phyloP scores from a whole-genome alignment of 345 rosid species.

The Gossypium raimondii region DNA sequence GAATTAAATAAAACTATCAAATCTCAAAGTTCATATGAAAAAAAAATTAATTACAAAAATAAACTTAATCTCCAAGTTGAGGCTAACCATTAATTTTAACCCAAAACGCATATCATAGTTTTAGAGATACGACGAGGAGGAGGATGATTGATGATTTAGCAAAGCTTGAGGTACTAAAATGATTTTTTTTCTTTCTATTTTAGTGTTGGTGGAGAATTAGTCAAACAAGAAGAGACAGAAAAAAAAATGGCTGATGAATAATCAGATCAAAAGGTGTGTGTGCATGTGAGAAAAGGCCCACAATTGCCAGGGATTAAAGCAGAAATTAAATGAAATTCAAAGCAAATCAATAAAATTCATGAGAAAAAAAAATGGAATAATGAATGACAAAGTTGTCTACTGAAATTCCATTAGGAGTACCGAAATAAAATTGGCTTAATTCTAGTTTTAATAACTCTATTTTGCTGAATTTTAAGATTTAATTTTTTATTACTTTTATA shows the following conservation, averaged over 20 bases:
- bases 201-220: not conserved
- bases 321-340: not conserved
- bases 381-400: not conserved
- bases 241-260: not conserved
- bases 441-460: no score
- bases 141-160: no score
- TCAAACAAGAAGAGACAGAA: not conserved
- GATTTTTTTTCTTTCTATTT: not conserved
- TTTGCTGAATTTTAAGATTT: no score
- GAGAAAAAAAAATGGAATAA: not conserved
- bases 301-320: slow-evolving; percentile 9
- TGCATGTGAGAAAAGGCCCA: slow-evolving; percentile 24
- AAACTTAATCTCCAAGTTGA: no score
- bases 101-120: not conserved
- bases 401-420: no score
- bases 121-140: not conserved
- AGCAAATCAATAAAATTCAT: not conserved
- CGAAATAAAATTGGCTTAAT: no score
- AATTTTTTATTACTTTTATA: no score
- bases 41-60: no score
- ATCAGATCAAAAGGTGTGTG: slow-evolving; percentile 14
- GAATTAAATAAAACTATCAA: no score
- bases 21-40: no score
- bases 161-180: no score
- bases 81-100: not conserved